These are phyloP conservation scores for Rhododendron mucronatum DNA, from an alignment of 148 eudicot species.

Conservation along the genomic window DNA sequence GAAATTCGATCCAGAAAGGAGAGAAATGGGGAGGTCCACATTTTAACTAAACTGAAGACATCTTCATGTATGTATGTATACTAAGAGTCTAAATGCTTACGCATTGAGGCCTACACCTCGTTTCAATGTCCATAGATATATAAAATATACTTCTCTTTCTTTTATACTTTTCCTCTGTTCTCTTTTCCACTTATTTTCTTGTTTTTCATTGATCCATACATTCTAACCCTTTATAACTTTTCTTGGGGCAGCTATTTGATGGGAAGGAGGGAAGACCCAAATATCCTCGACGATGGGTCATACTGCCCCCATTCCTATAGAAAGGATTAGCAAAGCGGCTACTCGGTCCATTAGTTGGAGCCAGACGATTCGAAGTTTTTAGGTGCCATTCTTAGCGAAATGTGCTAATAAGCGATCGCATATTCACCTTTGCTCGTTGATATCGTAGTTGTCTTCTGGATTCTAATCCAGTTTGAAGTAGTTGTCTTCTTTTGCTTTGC, in stretches of 20 bases:
- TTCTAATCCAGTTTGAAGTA: background rate
- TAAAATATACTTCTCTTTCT: background rate
- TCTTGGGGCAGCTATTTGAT: slow-evolving; percentile 67
- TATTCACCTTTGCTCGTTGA: background rate
- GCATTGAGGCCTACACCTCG: background rate
- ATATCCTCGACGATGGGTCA: slow-evolving; percentile 95
- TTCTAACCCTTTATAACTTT: slow-evolving; percentile 2
- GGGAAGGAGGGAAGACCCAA: slow-evolving; percentile 95
- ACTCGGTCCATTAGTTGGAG: background rate
- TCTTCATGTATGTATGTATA: too few species aligned
- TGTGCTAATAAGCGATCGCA: background rate
- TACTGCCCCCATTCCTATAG: slow-evolving; percentile 92
- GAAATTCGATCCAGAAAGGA: too few species aligned
- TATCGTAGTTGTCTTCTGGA: background rate
- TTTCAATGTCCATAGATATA: background rate
- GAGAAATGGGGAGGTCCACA: too few species aligned
- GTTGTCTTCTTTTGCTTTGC: background rate
- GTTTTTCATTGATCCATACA: background rate
- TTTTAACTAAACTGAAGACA: too few species aligned
- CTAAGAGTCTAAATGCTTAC: background rate
- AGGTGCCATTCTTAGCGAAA: background rate
- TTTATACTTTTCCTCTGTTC: background rate
- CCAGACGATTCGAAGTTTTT: background rate
- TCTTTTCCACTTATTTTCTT: background rate
- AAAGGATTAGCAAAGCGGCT: background rate